Conservation (phyloP, 306 rosid species). For the Inga leiocalycina region DNA sequence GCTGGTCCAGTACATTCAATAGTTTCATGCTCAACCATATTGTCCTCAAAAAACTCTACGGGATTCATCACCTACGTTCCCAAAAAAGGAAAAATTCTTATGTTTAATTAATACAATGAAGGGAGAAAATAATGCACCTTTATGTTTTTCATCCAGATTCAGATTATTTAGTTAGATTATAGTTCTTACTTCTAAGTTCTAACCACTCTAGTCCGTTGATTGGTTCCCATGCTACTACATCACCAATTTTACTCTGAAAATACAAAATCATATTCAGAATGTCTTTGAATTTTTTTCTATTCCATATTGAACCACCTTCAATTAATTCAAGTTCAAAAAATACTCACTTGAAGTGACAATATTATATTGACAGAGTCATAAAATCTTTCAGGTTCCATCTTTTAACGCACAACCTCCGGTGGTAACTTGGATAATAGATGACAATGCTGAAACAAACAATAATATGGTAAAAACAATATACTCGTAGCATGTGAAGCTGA, state of each 20-base stretch:
- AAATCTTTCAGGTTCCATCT: slow-evolving; percentile 25
- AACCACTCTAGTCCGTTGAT: slow-evolving; percentile 45
- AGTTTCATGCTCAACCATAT: slow-evolving; percentile 22
- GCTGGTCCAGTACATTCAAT: slow-evolving; percentile 35
- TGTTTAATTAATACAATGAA: too few species aligned
- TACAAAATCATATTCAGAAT: not conserved
- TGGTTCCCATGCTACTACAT: slow-evolving; percentile 46
- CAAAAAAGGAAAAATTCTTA: too few species aligned
- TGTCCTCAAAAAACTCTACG: not conserved
- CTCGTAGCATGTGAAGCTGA: not conserved
- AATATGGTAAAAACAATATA: not conserved
- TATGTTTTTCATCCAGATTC: too few species aligned
- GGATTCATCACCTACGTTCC: slow-evolving; percentile 12
- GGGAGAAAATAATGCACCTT: too few species aligned
- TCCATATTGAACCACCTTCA: not conserved
- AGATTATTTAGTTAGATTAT: too few species aligned
- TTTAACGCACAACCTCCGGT: slow-evolving; percentile 42
- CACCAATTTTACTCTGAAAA: slow-evolving; percentile 56
- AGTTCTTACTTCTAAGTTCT: slow-evolving; percentile 34
- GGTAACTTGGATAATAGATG: slow-evolving; percentile 43
- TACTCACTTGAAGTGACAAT: slow-evolving; percentile 49
- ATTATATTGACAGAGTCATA: slow-evolving; percentile 53
- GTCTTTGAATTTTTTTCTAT: not conserved
- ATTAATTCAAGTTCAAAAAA: not conserved
- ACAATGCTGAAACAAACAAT: slow-evolving; percentile 42